Conservation (phyloP, 306 rosid species). For the Malus sieversii region DNA sequence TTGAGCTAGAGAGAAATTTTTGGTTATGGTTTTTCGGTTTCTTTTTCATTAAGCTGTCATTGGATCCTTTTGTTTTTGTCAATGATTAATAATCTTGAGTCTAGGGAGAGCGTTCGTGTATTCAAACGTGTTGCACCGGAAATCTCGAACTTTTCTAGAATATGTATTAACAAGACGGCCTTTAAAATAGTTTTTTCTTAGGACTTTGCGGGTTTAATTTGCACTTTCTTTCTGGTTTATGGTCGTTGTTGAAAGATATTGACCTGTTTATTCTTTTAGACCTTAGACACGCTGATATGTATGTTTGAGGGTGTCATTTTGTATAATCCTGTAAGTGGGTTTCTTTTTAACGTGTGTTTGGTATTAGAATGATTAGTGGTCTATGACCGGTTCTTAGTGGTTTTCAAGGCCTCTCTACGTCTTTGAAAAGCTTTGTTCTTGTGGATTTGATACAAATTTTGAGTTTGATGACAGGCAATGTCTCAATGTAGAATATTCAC, state of each 20-base stretch:
- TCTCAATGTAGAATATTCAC: neutral
- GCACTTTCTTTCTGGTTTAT: neutral
- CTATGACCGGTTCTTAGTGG: neutral
- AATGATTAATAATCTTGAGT: neutral
- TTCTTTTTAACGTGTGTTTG: neutral
- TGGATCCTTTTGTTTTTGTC: neutral
- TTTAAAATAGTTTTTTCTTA: neutral
- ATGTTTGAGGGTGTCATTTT: neutral
- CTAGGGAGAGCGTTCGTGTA: neutral
- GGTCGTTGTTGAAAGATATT: neutral
- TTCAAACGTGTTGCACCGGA: neutral
- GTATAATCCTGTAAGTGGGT: neutral
- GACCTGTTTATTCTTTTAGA: neutral
- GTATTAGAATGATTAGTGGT: neutral
- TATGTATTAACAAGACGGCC: neutral
- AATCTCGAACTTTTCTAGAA: neutral
- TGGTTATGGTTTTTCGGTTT: constrained; percentile 12
- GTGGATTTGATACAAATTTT: neutral
- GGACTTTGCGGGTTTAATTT: neutral
- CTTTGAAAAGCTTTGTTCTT: neutral
- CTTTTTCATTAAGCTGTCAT: neutral
- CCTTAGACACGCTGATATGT: neutral
- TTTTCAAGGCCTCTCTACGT: neutral
- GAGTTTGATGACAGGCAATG: neutral
- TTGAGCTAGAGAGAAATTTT: neutral